Percentiles rank a stretch among this genome's conserved stretches.
These are phyloP conservation scores for Eimeria necatrix DNA, from an alignment of 169 alveolate genomes.

Conservation along the genomic window DNA sequence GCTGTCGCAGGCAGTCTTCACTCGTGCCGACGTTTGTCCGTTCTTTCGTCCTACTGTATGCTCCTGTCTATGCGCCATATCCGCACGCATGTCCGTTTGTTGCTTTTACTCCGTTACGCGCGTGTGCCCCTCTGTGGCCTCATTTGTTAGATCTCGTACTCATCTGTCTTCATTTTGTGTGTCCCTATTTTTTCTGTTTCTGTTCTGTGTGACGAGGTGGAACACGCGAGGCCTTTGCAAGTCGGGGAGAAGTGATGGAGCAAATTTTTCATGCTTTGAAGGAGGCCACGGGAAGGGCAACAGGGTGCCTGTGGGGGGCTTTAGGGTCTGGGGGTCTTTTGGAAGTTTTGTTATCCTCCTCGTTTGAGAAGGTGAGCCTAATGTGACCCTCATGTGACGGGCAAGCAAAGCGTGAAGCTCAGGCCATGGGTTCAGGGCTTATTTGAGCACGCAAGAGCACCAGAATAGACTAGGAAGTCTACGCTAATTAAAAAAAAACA, in stretches of 20 bases:
- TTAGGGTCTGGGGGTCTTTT: constrained; percentile 45
- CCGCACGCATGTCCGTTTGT: no score
- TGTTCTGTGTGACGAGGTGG: constrained; percentile 3
- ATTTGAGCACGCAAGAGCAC: not conserved
- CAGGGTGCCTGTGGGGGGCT: constrained; percentile 56
- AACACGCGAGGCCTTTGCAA: constrained; percentile 16
- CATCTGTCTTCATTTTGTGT: no score
- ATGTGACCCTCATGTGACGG: not conserved
- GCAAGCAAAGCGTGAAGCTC: not conserved
- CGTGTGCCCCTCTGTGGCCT: no score
- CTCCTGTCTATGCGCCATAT: no score
- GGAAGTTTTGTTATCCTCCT: constrained; percentile 5
- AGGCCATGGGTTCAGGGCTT: not conserved
- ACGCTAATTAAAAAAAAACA: no score
- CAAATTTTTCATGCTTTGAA: constrained; percentile 5
- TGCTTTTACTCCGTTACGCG: no score
- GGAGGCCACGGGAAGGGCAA: constrained; percentile 34
- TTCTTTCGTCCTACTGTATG: no score
- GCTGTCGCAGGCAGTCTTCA: no score
- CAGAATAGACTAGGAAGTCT: no score
- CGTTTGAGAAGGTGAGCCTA: not conserved
- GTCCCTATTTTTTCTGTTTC: not conserved
- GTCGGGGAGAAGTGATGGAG: constrained; percentile 12
- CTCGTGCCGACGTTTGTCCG: no score
- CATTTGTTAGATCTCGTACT: no score